These are phyloP conservation scores for Syncephalastrum racemosum DNA, from an alignment of 371 early-diverging fungal genomes.

Conservation along the genomic window DNA sequence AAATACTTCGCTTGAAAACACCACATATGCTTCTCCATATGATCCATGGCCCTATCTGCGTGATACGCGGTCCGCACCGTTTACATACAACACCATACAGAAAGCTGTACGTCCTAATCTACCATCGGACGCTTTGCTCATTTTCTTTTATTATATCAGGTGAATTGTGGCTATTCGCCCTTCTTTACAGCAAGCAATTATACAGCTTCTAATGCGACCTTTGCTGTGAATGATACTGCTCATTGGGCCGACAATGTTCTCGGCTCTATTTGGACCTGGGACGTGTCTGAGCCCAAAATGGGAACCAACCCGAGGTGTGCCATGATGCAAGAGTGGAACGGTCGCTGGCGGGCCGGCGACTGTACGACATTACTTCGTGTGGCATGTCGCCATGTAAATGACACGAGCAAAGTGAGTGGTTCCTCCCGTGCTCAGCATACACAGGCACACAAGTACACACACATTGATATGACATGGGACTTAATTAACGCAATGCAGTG, in stretches of 20 bases:
- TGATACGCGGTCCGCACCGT: constrained; percentile 10
- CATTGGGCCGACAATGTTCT: constrained; percentile 28
- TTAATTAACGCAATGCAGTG: constrained; percentile 14
- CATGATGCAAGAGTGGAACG: constrained; percentile 24
- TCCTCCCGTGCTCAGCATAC: not conserved
- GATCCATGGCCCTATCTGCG: constrained; percentile 20
- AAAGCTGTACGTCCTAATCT: constrained; percentile 20
- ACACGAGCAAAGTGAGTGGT: constrained; percentile 20
- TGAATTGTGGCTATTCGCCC: constrained; percentile 37
- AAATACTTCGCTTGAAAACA: constrained; percentile 1
- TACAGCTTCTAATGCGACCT: constrained; percentile 4
- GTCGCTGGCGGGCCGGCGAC: constrained; percentile 33
- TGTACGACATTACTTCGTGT: constrained; percentile 26
- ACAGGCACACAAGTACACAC: no score
- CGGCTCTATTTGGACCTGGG: constrained; percentile 48
- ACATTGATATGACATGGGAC: not conserved
- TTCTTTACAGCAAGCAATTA: constrained; percentile 30
- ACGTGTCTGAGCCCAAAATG: constrained; percentile 27
- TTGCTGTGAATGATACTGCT: constrained; percentile 12
- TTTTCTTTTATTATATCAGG: constrained; percentile 7
- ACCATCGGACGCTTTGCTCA: not conserved
- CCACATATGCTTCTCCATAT: no score
- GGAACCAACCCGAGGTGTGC: constrained; percentile 22
- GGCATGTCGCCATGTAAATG: constrained; percentile 26
- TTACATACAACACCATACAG: constrained; percentile 14